Percentiles rank a stretch among this genome's conserved stretches.
Evolutionary conservation across 1,139 yeast genomes (phyloP).

Genomic region (Nakaseomyces bracarensis): DNA sequence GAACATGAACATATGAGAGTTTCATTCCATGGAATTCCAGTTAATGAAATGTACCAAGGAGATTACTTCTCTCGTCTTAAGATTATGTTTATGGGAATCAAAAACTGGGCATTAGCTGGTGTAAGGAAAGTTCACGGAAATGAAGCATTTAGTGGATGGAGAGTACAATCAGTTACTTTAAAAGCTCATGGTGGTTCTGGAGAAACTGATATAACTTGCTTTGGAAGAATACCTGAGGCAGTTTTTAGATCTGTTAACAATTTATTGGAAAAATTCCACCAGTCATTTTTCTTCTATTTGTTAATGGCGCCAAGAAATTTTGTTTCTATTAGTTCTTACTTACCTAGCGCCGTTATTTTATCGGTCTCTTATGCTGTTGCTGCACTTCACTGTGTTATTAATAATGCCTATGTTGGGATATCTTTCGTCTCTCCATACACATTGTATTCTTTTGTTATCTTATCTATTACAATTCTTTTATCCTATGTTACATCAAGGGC

Average conservation of each 20-base stretch:
- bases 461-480: conserved; percentile 16
- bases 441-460: conserved; percentile 15
- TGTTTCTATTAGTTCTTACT: conserved; percentile 88
- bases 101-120: conserved; percentile 66
- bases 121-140: conserved; percentile 54
- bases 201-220: conserved; percentile 63
- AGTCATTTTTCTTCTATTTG: conserved; percentile 88
- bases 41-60: conserved; percentile 39
- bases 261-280: conserved; percentile 90
- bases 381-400: conserved; percentile 53
- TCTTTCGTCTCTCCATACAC: conserved; percentile 20
- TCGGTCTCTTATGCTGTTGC: conserved; percentile 66
- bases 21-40: conserved; percentile 54
- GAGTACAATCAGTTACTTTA: conserved; percentile 82
- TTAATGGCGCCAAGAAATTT: conserved; percentile 69
- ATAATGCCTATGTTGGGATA: conserved; percentile 31
- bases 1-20: conserved; percentile 68
- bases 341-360: conserved; percentile 74
- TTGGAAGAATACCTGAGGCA: conserved; percentile 86
- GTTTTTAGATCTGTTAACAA: conserved; percentile 85
- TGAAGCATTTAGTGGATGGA: conserved; percentile 94
- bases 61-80: conserved; percentile 47
- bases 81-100: conserved; percentile 56
- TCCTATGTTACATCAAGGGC: conserved; percentile 26
- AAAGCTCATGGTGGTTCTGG: conserved; percentile 46